These are phyloP conservation scores for Endoconidiophora laricicola DNA, from an alignment of 2,329 filamentous ascomycete genomes.

Conservation along the genomic window DNA sequence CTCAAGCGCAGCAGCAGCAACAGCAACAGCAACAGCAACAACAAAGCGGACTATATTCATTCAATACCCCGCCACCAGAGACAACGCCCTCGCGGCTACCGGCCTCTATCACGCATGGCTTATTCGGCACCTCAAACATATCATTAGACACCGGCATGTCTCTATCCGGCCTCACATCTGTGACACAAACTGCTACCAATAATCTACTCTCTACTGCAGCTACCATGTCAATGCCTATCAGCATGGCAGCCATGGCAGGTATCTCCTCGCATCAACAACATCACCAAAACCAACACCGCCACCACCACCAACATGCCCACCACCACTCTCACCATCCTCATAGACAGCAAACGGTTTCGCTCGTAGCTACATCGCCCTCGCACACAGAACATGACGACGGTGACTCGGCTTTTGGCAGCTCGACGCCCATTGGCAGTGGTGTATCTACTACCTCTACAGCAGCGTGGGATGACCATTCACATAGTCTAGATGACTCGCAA, in stretches of 20 bases:
- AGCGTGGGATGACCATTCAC: slow-evolving; percentile 23
- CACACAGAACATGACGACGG: slow-evolving; percentile 24
- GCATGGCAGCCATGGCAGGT: no score
- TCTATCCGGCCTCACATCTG: background rate
- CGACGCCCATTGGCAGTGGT: slow-evolving; percentile 29
- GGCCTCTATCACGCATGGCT: background rate
- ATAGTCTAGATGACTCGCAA: slow-evolving; percentile 24
- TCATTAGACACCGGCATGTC: background rate
- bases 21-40: slow-evolving; percentile 5
- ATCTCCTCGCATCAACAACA: background rate
- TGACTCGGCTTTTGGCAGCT: slow-evolving; percentile 22
- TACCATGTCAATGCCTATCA: no score
- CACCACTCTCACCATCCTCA: background rate
- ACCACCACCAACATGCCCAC: background rate
- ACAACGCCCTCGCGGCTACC: slow-evolving; percentile 22
- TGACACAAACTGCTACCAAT: background rate
- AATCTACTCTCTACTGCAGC: no score
- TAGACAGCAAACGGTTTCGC: background rate
- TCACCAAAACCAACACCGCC: background rate
- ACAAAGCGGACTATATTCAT: slow-evolving; percentile 21
- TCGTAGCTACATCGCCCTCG: slow-evolving; percentile 23
- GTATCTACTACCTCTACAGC: slow-evolving; percentile 12
- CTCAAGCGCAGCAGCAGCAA: slow-evolving; percentile 22
- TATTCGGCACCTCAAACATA: slow-evolving; percentile 1
- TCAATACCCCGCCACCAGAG: slow-evolving; percentile 38